Evolutionary conservation across 768 basidiomycete genomes (phyloP).

Genomic region (Pleurotus salmoneostramineus): DNA sequence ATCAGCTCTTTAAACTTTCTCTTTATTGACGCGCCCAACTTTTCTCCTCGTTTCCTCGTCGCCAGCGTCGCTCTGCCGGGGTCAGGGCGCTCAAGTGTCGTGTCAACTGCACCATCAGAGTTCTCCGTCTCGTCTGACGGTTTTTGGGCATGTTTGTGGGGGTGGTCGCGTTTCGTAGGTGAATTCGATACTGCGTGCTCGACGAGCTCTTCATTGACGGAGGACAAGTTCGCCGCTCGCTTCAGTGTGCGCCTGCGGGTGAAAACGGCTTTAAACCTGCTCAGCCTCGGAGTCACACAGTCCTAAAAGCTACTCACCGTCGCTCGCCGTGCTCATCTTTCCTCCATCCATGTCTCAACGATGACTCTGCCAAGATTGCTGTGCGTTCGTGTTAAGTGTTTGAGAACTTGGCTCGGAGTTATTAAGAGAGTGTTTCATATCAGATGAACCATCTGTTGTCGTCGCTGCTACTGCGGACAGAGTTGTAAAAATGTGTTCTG

Average conservation of each 20-base stretch:
- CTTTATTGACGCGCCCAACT: constrained; percentile 28
- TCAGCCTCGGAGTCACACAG: neutral
- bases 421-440: neutral
- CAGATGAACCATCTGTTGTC: neutral
- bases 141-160: neutral
- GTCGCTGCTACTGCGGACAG: neutral
- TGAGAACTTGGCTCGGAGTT: no score
- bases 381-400: no score
- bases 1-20: constrained; percentile 27
- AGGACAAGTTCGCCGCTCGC: constrained; percentile 5
- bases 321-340: neutral
- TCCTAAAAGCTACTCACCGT: neutral
- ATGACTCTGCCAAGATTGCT: no score
- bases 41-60: neutral
- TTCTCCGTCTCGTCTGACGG: constrained; percentile 8
- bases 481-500: no score
- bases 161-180: neutral
- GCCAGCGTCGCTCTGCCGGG: neutral
- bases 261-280: neutral
- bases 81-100: neutral
- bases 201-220: constrained; percentile 1
- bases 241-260: neutral
- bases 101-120: constrained; percentile 20
- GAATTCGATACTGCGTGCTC: neutral
- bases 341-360: neutral